Conservation (phyloP, 2,329 filamentous ascomycete species). For the Zarea fungicola region DNA sequence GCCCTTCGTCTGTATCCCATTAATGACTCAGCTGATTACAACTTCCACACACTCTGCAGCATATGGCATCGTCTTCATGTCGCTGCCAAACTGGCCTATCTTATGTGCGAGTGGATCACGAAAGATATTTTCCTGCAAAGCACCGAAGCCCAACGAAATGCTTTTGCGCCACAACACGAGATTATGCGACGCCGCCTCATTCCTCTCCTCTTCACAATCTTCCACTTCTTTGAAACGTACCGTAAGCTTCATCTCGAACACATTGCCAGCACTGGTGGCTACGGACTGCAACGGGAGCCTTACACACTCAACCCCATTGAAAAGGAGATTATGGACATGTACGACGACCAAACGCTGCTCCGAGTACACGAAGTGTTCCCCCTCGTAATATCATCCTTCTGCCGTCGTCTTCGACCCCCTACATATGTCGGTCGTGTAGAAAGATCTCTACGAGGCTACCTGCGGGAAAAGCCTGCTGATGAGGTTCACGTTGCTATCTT, state of each 20-base stretch:
- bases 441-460: slow-evolving; percentile 56
- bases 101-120: slow-evolving; percentile 60
- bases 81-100: slow-evolving; percentile 54
- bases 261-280: slow-evolving; percentile 45
- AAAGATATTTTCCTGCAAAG: slow-evolving; percentile 60
- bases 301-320: slow-evolving; percentile 61
- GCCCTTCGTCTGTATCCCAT: slow-evolving; percentile 54
- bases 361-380: slow-evolving; percentile 62
- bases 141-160: slow-evolving; percentile 47
- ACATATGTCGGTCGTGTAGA: slow-evolving; percentile 61
- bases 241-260: slow-evolving; percentile 54
- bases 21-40: slow-evolving; percentile 42
- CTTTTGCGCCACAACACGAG: slow-evolving; percentile 57
- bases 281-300: slow-evolving; percentile 46
- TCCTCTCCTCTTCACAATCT: slow-evolving; percentile 59
- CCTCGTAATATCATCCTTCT: slow-evolving; percentile 59
- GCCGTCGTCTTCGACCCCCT: slow-evolving; percentile 55
- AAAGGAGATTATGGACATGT: slow-evolving; percentile 56
- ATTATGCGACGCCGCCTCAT: slow-evolving; percentile 61
- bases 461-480: slow-evolving; percentile 57
- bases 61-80: slow-evolving; percentile 63
- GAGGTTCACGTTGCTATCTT: slow-evolving; percentile 58
- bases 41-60: slow-evolving; percentile 57
- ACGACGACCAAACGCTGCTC: slow-evolving; percentile 57
- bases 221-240: slow-evolving; percentile 64